Percentiles rank a stretch among this genome's conserved stretches.
Conservation (phyloP, 257 asterid genomes). For the Nemophila menziesii region DNA sequence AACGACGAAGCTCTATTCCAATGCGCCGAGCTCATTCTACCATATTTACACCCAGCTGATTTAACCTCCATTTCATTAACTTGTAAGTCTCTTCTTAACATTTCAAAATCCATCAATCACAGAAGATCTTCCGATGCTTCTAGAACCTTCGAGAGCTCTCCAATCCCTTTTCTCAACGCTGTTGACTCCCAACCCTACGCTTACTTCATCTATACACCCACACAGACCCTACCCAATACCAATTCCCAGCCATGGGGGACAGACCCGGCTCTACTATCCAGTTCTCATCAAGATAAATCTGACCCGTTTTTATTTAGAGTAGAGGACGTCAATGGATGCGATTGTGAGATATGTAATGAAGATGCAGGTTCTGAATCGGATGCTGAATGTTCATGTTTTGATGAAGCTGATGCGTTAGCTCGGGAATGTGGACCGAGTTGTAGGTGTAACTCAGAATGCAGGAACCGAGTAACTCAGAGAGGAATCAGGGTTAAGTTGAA, state of each 20-base stretch:
- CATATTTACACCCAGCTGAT: slow-evolving; percentile 46
- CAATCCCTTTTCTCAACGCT: slow-evolving; percentile 48
- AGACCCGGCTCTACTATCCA: slow-evolving; percentile 10
- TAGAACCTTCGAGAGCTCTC: slow-evolving; percentile 45
- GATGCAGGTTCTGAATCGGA: slow-evolving; percentile 5
- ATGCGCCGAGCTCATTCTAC: slow-evolving; percentile 46
- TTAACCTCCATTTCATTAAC: slow-evolving; percentile 49
- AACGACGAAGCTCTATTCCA: slow-evolving; percentile 19
- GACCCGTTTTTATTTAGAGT: slow-evolving; percentile 61
- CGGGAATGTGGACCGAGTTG: slow-evolving; percentile 84
- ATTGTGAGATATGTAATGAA: slow-evolving; percentile 32
- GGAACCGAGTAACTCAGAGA: slow-evolving; percentile 54
- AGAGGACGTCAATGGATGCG: slow-evolving; percentile 54
- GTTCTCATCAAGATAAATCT: background rate
- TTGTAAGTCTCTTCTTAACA: slow-evolving; percentile 34
- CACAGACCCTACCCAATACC: slow-evolving; percentile 25
- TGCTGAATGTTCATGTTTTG: slow-evolving; percentile 35
- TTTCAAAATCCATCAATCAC: slow-evolving; percentile 36
- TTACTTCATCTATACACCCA: slow-evolving; percentile 55
- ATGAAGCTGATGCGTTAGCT: slow-evolving; percentile 17
- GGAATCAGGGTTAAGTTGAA: slow-evolving; percentile 41
- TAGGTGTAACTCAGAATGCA: slow-evolving; percentile 38
- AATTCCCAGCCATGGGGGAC: slow-evolving; percentile 49
- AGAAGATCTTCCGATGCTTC: slow-evolving; percentile 59
- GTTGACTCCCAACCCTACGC: slow-evolving; percentile 39